Evolutionary conservation across 1,284 basidiomycete genomes (phyloP).

Genomic region (Meripilus lineatus): DNA sequence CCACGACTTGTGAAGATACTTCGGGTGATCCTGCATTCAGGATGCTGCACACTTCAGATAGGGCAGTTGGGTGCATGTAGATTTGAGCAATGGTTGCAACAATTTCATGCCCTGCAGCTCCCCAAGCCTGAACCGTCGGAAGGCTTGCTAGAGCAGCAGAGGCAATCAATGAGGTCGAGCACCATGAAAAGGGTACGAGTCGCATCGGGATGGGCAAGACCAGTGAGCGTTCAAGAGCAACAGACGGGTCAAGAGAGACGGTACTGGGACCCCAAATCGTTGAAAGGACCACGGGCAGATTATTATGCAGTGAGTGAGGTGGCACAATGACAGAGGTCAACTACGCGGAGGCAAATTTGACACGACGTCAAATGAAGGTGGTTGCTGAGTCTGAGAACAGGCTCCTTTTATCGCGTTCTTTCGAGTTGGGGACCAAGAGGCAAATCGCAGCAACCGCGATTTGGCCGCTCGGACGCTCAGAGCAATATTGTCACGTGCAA

Average conservation of each 20-base stretch:
- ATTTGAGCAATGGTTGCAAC: constrained; percentile 92
- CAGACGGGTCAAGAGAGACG: no score
- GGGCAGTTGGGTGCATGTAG: constrained; percentile 74
- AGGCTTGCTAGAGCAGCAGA: constrained; percentile 12
- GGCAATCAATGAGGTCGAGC: not conserved
- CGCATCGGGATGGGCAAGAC: not conserved
- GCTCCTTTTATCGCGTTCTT: no score
- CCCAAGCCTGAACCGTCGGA: constrained; percentile 22
- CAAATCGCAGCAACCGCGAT: no score
- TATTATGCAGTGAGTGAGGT: constrained; percentile 3
- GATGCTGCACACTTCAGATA: constrained; percentile 64
- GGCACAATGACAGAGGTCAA: not conserved
- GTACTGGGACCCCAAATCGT: no score
- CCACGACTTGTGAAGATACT: constrained; percentile 24
- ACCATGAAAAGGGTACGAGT: not conserved
- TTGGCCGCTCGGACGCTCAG: no score
- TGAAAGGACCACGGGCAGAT: not conserved
- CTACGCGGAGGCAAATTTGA: no score
- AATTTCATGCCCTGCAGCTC: constrained; percentile 75
- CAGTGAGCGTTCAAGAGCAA: no score
- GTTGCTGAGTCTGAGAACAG: no score
- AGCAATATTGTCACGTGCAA: no score
- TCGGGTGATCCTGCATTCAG: constrained; percentile 47
- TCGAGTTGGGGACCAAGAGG: no score
- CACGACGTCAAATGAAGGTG: no score